Conservation (phyloP, 1,284 basidiomycete genomes). For the Microbotryum saponariae region DNA sequence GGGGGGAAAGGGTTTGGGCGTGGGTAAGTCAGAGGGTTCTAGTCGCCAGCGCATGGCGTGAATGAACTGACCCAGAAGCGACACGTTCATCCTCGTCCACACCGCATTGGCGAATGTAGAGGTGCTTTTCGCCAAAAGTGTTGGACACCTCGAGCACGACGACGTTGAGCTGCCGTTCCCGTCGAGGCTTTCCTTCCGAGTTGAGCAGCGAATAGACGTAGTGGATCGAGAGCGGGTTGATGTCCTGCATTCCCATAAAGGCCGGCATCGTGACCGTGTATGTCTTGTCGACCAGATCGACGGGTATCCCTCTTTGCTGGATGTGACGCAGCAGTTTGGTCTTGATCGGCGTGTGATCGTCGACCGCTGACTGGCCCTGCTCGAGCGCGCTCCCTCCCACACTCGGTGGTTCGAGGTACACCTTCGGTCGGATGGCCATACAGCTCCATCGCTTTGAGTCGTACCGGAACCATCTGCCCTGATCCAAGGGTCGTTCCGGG, state of each 20-base stretch:
- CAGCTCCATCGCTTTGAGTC: conserved; percentile 36
- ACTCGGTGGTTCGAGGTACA: conserved; percentile 6
- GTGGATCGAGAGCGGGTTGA: conserved; percentile 68
- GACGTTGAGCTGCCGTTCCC: conserved; percentile 43
- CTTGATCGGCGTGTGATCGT: background rate
- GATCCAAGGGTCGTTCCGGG: conserved; percentile 48
- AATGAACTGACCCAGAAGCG: conserved; percentile 43
- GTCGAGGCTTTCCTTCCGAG: conserved; percentile 14
- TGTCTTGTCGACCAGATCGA: conserved; percentile 33
- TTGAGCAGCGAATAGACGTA: conserved; percentile 52
- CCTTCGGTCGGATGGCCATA: conserved; percentile 37
- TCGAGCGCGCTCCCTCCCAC: background rate
- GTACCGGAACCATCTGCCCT: conserved; percentile 48
- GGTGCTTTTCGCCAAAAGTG: conserved; percentile 65
- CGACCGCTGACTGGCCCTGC: background rate
- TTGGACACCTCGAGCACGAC: conserved; percentile 68
- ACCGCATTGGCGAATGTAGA: conserved; percentile 48
- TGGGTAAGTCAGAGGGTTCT: background rate
- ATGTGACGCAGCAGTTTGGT: conserved; percentile 9
- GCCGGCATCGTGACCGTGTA: conserved; percentile 73
- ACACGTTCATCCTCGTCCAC: conserved; percentile 44
- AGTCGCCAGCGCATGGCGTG: background rate
- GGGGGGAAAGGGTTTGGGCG: background rate
- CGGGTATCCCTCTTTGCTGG: conserved; percentile 15
- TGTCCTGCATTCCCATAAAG: conserved; percentile 59